phyloP scores from a whole-genome alignment of 2,329 filamentous ascomycete genomes.

The Volutella citrinella region DNA sequence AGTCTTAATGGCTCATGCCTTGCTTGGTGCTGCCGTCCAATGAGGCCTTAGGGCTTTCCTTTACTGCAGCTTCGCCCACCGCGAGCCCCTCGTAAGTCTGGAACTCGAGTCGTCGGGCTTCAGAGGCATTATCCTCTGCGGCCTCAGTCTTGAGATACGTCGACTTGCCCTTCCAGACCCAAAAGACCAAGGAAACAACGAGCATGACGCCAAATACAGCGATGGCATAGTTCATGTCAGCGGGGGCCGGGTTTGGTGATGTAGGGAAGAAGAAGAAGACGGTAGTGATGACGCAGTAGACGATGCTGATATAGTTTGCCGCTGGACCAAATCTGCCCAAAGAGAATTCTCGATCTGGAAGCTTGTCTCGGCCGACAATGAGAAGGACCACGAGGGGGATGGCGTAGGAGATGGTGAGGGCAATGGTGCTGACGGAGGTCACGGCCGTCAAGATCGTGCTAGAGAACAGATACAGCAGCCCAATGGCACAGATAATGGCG shows the following conservation, averaged over 20 bases:
- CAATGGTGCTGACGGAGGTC: conserved; percentile 53
- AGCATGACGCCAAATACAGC: conserved; percentile 54
- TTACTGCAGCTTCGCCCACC: too few relatives aligned
- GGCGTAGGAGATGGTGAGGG: conserved; percentile 48
- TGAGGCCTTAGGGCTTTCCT: too few relatives aligned
- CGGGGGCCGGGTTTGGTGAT: conserved; percentile 38
- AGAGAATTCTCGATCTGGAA: conserved; percentile 43
- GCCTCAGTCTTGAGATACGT: conserved; percentile 25
- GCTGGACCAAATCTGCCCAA: conserved; percentile 42
- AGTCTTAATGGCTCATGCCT: too few relatives aligned
- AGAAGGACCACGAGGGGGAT: conserved; percentile 48
- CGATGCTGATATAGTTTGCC: conserved; percentile 44
- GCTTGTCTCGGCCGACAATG: conserved; percentile 47
- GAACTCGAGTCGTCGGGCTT: too few relatives aligned
- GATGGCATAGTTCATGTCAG: conserved; percentile 56
- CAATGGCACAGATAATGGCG: conserved; percentile 38
- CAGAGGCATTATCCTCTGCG: too few relatives aligned
- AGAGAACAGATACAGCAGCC: conserved; percentile 53
- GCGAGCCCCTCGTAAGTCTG: too few relatives aligned
- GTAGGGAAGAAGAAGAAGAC: conserved; percentile 54
- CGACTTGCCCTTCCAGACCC: conserved; percentile 43
- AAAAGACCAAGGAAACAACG: conserved; percentile 46
- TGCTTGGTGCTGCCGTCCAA: too few relatives aligned
- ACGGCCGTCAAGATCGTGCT: conserved; percentile 51
- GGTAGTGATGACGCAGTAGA: conserved; percentile 49